phyloP scores from a whole-genome alignment of 495 filamentous ascomycete genomes.

The Penicillium salamii region DNA sequence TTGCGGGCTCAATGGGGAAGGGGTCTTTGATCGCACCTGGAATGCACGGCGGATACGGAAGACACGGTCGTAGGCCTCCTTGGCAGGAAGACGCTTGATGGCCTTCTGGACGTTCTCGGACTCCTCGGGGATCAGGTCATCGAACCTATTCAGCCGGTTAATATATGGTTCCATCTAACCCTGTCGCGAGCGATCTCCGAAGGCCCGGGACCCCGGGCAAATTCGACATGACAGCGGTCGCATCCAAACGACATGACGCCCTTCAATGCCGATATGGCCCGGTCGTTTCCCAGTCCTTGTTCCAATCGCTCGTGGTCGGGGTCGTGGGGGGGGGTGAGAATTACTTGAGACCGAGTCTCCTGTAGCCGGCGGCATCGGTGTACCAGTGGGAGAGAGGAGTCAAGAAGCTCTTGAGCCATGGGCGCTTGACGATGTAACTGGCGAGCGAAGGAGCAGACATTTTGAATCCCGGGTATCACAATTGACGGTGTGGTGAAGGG shows the following conservation, averaged over 20 bases:
- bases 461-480: slow-evolving; percentile 40
- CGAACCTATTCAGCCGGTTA: slow-evolving; percentile 57
- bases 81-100: slow-evolving; percentile 82
- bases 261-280: background rate
- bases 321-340: slow-evolving; percentile 17
- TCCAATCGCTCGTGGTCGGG: slow-evolving; percentile 10
- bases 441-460: slow-evolving; percentile 75
- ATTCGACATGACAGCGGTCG: slow-evolving; percentile 11
- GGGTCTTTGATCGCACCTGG: slow-evolving; percentile 59
- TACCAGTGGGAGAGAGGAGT: slow-evolving; percentile 82
- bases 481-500: slow-evolving; percentile 30
- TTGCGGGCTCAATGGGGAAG: slow-evolving; percentile 1
- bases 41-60: slow-evolving; percentile 93
- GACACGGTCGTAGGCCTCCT: slow-evolving; percentile 93
- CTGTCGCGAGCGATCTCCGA: slow-evolving; percentile 16
- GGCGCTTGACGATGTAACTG: slow-evolving; percentile 71
- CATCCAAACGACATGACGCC: background rate
- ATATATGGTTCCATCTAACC: slow-evolving; percentile 4
- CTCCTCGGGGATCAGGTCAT: slow-evolving; percentile 93
- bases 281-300: slow-evolving; percentile 1
- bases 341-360: slow-evolving; percentile 88
- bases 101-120: slow-evolving; percentile 79
- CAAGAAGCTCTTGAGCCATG: slow-evolving; percentile 77
- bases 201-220: slow-evolving; percentile 17
- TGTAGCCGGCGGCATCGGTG: slow-evolving; percentile 80